phyloP scores from a whole-genome alignment of 306 rosid species.

The Quercus berberidifolia region DNA sequence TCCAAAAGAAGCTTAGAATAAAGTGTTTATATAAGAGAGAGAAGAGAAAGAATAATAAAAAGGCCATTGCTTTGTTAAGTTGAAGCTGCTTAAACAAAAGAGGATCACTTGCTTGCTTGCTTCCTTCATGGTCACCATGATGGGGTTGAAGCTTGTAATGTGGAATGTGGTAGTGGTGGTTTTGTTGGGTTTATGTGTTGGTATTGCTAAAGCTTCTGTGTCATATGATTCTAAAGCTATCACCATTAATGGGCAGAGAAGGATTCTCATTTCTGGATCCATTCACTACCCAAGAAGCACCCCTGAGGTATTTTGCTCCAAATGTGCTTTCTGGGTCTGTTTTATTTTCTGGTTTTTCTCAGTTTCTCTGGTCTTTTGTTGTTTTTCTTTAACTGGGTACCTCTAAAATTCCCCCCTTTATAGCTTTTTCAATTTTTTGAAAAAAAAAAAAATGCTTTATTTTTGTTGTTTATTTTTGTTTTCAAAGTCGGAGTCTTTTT shows the following conservation, averaged over 20 bases:
- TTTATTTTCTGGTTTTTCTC: neutral
- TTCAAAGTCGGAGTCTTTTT: neutral
- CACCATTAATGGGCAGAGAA: conserved; percentile 84
- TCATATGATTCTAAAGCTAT: conserved; percentile 82
- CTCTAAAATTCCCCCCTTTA: conserved; percentile 22
- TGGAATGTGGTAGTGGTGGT: conserved; percentile 48
- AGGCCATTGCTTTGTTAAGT: conserved; percentile 37
- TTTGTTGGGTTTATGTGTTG: conserved; percentile 33
- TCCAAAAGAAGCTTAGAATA: conserved; percentile 52
- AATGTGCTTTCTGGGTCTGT: conserved; percentile 44
- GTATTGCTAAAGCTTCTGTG: conserved; percentile 64
- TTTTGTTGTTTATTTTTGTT: neutral
- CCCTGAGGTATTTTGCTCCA: conserved; percentile 64
- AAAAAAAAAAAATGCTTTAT: neutral
- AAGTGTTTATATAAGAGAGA: conserved; percentile 21
- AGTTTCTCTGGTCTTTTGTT: neutral
- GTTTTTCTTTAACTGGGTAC: conserved; percentile 30
- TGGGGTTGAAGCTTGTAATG: conserved; percentile 72
- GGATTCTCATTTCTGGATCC: conserved; percentile 91
- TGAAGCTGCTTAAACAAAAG: neutral
- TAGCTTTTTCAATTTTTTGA: neutral
- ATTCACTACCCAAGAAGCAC: conserved; percentile 98
- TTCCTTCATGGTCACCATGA: conserved; percentile 35
- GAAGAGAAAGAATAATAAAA: conserved; percentile 23
- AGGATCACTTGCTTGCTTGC: neutral